These are phyloP conservation scores for Sphagnum contortum DNA, from an alignment of 225 moss, liverwort and hornwort species.

Conservation along the genomic window DNA sequence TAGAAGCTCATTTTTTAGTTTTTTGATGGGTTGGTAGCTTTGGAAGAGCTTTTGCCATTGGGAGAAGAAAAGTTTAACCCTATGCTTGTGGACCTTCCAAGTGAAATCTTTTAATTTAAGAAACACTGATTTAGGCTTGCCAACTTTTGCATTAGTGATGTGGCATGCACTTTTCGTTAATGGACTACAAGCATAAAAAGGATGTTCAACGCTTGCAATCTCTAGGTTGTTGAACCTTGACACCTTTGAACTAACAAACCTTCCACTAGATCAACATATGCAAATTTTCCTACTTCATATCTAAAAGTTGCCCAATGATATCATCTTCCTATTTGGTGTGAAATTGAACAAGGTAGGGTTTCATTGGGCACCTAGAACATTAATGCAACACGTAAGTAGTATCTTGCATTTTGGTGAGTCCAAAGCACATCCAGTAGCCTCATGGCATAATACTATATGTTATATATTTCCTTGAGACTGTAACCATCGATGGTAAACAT, in stretches of 20 bases:
- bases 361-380: too few species aligned
- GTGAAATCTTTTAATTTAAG: neutral
- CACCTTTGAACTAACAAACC: neutral
- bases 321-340: too few species aligned
- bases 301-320: too few species aligned
- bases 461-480: too few species aligned
- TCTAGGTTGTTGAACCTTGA: slow-evolving; percentile 3
- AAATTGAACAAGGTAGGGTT: too few species aligned
- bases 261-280: slow-evolving; percentile 1
- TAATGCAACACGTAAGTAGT: too few species aligned
- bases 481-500: too few species aligned
- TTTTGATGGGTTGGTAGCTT: slow-evolving; percentile 4
- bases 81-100: neutral
- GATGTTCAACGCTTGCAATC: slow-evolving; percentile 2
- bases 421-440: too few species aligned
- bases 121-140: neutral
- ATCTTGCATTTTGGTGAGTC: too few species aligned
- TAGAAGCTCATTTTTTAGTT: slow-evolving; percentile 6
- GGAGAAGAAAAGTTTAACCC: slow-evolving; percentile 1
- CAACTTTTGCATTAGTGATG: neutral
- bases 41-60: slow-evolving; percentile 1
- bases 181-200: neutral
- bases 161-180: neutral
- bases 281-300: neutral
- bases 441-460: too few species aligned